A percentile compares a stretch with the other conserved stretches of the same genome.
Conservation (phyloP, 75 land plant genomes). For the Sequoia sempervirens region DNA sequence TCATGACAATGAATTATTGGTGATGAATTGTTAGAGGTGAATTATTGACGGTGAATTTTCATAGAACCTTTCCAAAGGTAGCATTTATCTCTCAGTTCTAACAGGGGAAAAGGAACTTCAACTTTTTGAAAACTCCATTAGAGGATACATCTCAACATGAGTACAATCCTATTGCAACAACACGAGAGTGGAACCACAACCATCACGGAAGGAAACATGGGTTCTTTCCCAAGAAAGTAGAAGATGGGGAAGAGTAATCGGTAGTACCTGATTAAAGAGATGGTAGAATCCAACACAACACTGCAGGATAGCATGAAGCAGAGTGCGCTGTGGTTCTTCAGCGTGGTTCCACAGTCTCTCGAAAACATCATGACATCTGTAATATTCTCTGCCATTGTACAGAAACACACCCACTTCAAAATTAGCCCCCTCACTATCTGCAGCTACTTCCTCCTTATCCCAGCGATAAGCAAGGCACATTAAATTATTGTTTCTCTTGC, state of each 20-base stretch:
- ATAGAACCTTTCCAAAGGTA: background rate
- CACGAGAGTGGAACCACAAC: background rate
- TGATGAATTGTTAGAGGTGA: too few species aligned
- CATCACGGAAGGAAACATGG: background rate
- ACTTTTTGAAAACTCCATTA: background rate
- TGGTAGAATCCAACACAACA: constrained; percentile 88
- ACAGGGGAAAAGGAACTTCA: background rate
- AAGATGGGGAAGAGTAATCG: background rate
- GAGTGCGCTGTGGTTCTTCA: constrained; percentile 63
- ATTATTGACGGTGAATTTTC: too few species aligned
- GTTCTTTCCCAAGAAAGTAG: background rate
- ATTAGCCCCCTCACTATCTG: constrained; percentile 13
- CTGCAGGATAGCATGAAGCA: constrained; percentile 80
- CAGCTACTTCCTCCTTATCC: constrained; percentile 21
- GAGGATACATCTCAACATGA: background rate
- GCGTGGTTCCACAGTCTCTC: constrained; percentile 77
- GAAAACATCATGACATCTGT: constrained; percentile 76
- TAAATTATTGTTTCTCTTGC: background rate
- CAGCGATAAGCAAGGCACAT: background rate
- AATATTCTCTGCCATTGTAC: constrained; percentile 80
- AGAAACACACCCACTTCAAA: constrained; percentile 63
- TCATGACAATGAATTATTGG: too few species aligned
- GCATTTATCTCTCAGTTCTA: background rate
- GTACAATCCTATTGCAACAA: background rate
- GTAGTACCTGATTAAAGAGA: constrained; percentile 69